Percentiles rank a stretch among this genome's conserved stretches.
Evolutionary conservation across 2,329 filamentous ascomycete genomes (phyloP).

Genomic region (Blumeria hordei): DNA sequence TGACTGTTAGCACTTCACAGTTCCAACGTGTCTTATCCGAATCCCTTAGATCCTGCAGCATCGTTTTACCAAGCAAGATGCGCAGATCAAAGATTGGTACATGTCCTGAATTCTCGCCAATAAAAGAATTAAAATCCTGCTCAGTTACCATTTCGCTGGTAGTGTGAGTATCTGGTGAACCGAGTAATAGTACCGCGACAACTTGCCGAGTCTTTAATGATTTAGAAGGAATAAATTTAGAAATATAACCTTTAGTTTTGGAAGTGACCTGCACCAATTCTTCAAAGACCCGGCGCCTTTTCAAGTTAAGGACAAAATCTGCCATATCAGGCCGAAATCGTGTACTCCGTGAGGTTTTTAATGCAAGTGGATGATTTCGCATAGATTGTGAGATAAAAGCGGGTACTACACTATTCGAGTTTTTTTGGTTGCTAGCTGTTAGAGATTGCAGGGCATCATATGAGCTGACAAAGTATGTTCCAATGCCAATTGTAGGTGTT

Average conservation of each 20-base stretch:
- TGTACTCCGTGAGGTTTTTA: not conserved
- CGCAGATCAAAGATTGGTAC: conserved; percentile 28
- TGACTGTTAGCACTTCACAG: conserved; percentile 16
- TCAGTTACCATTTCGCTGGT: conserved; percentile 5
- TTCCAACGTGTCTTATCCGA: conserved; percentile 11
- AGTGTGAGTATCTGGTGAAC: not conserved
- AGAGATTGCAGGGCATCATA: not conserved
- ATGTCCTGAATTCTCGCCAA: conserved; percentile 14
- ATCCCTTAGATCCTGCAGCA: conserved; percentile 18
- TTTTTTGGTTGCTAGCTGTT: not conserved
- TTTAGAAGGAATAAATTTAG: conserved; percentile 13
- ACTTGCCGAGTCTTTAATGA: conserved; percentile 5
- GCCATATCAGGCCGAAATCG: conserved; percentile 32
- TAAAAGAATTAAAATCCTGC: conserved; percentile 10
- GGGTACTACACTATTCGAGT: not conserved
- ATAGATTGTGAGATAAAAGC: conserved; percentile 2
- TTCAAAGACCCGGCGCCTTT: conserved; percentile 24
- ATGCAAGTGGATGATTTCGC: not conserved
- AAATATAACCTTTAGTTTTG: conserved; percentile 18
- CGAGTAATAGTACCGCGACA: not conserved
- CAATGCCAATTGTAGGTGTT: not conserved
- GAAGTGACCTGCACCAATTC: conserved; percentile 20
- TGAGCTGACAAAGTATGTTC: not conserved
- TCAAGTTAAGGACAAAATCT: conserved; percentile 23
- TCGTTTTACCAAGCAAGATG: conserved; percentile 25